Evolutionary conservation across 2,329 filamentous ascomycete genomes (phyloP), one percentile per base, ranked within the genome.

Genomic region (Emergomyces africanus): DNA sequence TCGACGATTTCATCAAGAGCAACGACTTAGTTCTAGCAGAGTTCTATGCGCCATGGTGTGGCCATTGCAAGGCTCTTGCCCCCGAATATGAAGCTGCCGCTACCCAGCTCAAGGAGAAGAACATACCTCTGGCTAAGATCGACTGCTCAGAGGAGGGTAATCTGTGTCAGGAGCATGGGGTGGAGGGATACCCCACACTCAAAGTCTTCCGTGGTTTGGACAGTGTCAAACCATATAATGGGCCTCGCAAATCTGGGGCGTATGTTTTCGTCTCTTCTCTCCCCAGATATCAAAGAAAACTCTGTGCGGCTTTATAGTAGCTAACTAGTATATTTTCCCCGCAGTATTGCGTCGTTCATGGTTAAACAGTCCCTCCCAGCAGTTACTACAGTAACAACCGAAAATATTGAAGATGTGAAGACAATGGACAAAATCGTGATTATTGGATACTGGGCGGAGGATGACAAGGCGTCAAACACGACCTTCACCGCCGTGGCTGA

Each of bases 1-100:
- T 99, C 75, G 82, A 88, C 66, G 83, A 86, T 62, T 99, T 96
- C 75, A 79, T 99, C 71, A 87, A 87, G 74, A 77, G 84, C 68
- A 88, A 97, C 74, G 85, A 90, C 68, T 82, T 99, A 60, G 92
- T 96, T 59, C 86, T 99, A 63, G 90, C 90, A 68, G 91, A 99
- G 79, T 99, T 96, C 84, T 96, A 89, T 75, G 92, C 92, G 66
- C 91, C 92, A 68, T 95, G 92, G 91, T 95, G 89, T 68, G 92
- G 91, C 66, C 92, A 97, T 83, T 97, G 92, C 88, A 97, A 99
- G 82, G 92, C 92, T 62, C 89, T 99, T 66, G 94, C 76, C 39
- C 77, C 77, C 30, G 77, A 79, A 64, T 79, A 79, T 62, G 77
- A 79, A 63, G 70, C 74, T 59, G 77, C 77, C 53, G 77, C 77